These are phyloP conservation scores for Dendrocalamus sinicus DNA, from an alignment of 176 grass and related monocot species.

Conservation along the genomic window DNA sequence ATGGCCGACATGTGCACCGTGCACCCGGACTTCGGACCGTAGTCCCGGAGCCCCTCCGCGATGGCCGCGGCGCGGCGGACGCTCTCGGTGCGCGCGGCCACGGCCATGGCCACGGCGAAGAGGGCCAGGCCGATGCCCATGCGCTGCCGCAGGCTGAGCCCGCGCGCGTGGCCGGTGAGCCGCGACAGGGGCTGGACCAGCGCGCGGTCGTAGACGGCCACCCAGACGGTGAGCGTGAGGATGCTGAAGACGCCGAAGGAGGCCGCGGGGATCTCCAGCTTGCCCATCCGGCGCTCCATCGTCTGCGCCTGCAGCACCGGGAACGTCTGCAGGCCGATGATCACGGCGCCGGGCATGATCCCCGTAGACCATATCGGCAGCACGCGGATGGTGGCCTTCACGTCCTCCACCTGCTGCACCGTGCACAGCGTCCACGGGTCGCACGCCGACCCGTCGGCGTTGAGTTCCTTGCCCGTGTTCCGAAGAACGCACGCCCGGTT, in stretches of 20 bases:
- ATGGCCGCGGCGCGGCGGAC: slow-evolving; percentile 45
- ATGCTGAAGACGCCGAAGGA: slow-evolving; percentile 62
- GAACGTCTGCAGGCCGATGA: slow-evolving; percentile 56
- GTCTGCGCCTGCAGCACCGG: slow-evolving; percentile 61
- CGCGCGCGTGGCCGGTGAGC: slow-evolving; percentile 60
- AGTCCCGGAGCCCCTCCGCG: slow-evolving; percentile 39
- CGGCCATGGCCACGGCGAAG: slow-evolving; percentile 47
- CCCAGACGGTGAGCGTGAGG: slow-evolving; percentile 69
- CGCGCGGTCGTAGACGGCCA: slow-evolving; percentile 64
- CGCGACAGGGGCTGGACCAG: slow-evolving; percentile 52
- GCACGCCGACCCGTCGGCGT: slow-evolving; percentile 23
- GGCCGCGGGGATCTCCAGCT: slow-evolving; percentile 41
- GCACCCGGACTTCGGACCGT: not conserved
- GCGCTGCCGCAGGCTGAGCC: slow-evolving; percentile 66
- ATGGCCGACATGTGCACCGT: slow-evolving; percentile 68
- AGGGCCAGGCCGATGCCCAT: slow-evolving; percentile 61
- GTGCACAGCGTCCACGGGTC: slow-evolving; percentile 60
- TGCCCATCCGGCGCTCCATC: slow-evolving; percentile 56
- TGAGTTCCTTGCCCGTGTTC: slow-evolving; percentile 44
- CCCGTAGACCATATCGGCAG: slow-evolving; percentile 77
- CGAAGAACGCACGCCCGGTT: slow-evolving; percentile 69
- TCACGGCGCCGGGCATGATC: slow-evolving; percentile 52
- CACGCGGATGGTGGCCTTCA: slow-evolving; percentile 63
- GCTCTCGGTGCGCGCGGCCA: slow-evolving; percentile 48
- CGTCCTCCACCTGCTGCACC: slow-evolving; percentile 77